A percentile compares a stretch with the other conserved stretches of the same genome.
Conservation (phyloP, 108 stramenopile genomes). For the Conticribra guillardii region DNA sequence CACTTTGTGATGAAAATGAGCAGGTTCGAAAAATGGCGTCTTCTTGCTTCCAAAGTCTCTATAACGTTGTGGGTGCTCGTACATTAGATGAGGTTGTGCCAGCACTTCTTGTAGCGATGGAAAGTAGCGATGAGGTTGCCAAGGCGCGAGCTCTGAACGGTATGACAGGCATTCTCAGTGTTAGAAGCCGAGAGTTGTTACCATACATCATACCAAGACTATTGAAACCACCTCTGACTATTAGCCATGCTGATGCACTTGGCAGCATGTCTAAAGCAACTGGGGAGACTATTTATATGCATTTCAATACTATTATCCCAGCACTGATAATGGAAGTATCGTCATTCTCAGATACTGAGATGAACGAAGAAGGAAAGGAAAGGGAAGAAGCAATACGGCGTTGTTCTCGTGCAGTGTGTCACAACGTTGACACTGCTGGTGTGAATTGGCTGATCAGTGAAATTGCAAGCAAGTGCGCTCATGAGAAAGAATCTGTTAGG, state of each 20-base stretch:
- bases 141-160: slow-evolving; percentile 90
- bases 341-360: slow-evolving; percentile 46
- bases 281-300: slow-evolving; percentile 80
- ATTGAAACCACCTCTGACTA: slow-evolving; percentile 79
- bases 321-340: slow-evolving; percentile 72
- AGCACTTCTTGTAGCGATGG: slow-evolving; percentile 84
- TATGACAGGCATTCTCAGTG: slow-evolving; percentile 89
- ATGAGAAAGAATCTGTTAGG: slow-evolving; percentile 75
- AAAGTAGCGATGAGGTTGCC: slow-evolving; percentile 61
- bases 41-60: slow-evolving; percentile 93
- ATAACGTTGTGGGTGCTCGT: slow-evolving; percentile 82
- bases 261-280: slow-evolving; percentile 90
- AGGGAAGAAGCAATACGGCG: slow-evolving; percentile 63
- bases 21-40: slow-evolving; percentile 91
- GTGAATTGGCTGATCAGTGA: slow-evolving; percentile 85
- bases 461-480: slow-evolving; percentile 73
- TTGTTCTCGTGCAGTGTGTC: slow-evolving; percentile 68
- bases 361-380: slow-evolving; percentile 59
- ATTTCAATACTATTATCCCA: slow-evolving; percentile 84
- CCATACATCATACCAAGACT: slow-evolving; percentile 95
- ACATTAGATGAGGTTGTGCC: slow-evolving; percentile 96
- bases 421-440: slow-evolving; percentile 71
- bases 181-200: slow-evolving; percentile 91
- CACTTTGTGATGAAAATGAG: slow-evolving; percentile 89
- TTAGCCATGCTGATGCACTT: slow-evolving; percentile 87